These are phyloP conservation scores for Peniophora sp. DNA, from an alignment of 1,284 basidiomycete genomes.

Conservation along the genomic window DNA sequence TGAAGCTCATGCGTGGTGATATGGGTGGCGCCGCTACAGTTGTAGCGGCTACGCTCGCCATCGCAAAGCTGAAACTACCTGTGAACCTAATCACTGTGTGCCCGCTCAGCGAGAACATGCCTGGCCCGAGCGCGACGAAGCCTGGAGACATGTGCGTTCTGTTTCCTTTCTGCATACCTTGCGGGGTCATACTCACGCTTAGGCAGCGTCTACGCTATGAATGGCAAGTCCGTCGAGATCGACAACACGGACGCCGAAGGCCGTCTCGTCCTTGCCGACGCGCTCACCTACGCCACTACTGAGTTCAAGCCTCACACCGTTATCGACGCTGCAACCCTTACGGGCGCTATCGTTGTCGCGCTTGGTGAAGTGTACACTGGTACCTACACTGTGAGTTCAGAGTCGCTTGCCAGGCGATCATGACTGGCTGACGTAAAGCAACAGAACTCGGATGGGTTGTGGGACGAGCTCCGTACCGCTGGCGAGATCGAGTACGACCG, in stretches of 20 bases:
- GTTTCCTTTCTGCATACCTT: neutral
- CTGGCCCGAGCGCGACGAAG: slow-evolving; percentile 79
- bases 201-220: slow-evolving; percentile 75
- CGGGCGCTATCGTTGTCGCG: slow-evolving; percentile 61
- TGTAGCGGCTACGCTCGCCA: slow-evolving; percentile 64
- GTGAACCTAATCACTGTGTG: slow-evolving; percentile 73
- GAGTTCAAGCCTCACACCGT: slow-evolving; percentile 77
- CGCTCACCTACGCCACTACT: slow-evolving; percentile 78
- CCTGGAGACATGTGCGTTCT: slow-evolving; percentile 70
- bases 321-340: slow-evolving; percentile 80
- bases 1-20: slow-evolving; percentile 79
- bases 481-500: slow-evolving; percentile 72
- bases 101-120: slow-evolving; percentile 85
- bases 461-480: slow-evolving; percentile 64
- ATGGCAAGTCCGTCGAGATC: slow-evolving; percentile 82
- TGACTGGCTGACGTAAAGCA: neutral
- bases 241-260: slow-evolving; percentile 91
- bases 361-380: slow-evolving; percentile 73
- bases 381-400: slow-evolving; percentile 62
- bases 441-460: slow-evolving; percentile 67
- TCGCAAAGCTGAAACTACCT: slow-evolving; percentile 77
- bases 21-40: slow-evolving; percentile 87
- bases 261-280: slow-evolving; percentile 73
- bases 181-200: neutral
- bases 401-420: neutral